phyloP scores from a whole-genome alignment of 306 rosid genomes.

The Canavalia ensiformis region DNA sequence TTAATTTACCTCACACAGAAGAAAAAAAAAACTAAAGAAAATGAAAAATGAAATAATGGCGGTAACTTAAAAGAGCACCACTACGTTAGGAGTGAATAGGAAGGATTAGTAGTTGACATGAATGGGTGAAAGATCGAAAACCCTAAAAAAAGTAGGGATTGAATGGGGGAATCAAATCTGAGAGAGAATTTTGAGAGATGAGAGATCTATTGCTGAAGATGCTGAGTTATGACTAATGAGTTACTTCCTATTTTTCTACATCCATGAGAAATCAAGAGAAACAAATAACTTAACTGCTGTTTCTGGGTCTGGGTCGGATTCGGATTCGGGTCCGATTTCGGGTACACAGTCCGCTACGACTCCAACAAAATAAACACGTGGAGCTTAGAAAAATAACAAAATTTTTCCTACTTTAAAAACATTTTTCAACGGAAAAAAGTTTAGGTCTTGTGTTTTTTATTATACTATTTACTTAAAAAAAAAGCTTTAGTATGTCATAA shows the following conservation, averaged over 20 bases:
- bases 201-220: slow-evolving; percentile 46
- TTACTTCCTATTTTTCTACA: background rate
- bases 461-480: too few species aligned
- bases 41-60: background rate
- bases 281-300: background rate
- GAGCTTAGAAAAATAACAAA: too few species aligned
- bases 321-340: background rate
- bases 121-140: slow-evolving; percentile 22
- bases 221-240: background rate
- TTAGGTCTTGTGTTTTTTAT: too few species aligned
- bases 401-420: too few species aligned
- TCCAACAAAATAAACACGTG: too few species aligned
- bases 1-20: slow-evolving; percentile 41
- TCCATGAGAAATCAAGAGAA: background rate
- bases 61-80: background rate
- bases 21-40: background rate
- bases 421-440: too few species aligned
- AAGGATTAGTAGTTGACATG: background rate
- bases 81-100: slow-evolving; percentile 27
- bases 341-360: background rate
- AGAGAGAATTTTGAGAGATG: slow-evolving; percentile 41
- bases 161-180: background rate
- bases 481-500: too few species aligned
- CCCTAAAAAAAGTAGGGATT: slow-evolving; percentile 29
- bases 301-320: background rate